Base-by-base conservation (phyloP, 129 eudicot genomes). In the Dittrichia graveolens region DNA sequence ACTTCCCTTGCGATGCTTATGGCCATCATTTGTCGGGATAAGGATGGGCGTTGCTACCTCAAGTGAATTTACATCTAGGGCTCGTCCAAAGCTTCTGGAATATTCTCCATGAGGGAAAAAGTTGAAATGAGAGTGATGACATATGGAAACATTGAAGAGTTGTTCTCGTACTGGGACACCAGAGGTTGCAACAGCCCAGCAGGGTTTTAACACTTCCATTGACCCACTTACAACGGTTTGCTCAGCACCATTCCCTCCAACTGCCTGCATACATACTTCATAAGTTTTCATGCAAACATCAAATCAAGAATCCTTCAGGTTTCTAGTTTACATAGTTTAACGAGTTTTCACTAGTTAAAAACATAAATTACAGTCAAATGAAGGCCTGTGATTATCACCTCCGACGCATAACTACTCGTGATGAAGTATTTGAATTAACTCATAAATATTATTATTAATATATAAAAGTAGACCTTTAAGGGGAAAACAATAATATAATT, bases 111-210 rank as follows among this genome's bases (percentile, higher is more conserved):
- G 95, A 45, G 86, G 97, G 78, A 84, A 88, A 61, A 95, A 73
- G 78, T 91, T 91, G 50, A 88, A 86, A 72, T 85, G 94, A 50
- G 95, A 61, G 69, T 83, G 89, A 80, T 85, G 99, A 63, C 99
- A 95, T 16, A 95, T 95, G 5, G 99, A 90, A 75, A 91, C 99
- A 84, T 95, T 95, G 24, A 95, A 95, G 4, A 95, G 96, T 68
- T 90, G 97, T 76, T 95, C 99, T 24, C 94, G 88, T 19, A 95
- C 97, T 42, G 99, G 96, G 49, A 95, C 99, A 6, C 99, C 99
- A 47, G 99, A 95, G 52, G 99, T 95, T 56, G 99, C 99, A 74
- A 95, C 84, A 15, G 97, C 99, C 99, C 99, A 95, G 78, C 99
- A 95, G 62, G 99, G 99, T 46, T 87, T 88, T 49, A 95, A 83